Evolutionary conservation across 352 stramenopile species (phyloP).

Genomic region (Pythium periplocum): DNA sequence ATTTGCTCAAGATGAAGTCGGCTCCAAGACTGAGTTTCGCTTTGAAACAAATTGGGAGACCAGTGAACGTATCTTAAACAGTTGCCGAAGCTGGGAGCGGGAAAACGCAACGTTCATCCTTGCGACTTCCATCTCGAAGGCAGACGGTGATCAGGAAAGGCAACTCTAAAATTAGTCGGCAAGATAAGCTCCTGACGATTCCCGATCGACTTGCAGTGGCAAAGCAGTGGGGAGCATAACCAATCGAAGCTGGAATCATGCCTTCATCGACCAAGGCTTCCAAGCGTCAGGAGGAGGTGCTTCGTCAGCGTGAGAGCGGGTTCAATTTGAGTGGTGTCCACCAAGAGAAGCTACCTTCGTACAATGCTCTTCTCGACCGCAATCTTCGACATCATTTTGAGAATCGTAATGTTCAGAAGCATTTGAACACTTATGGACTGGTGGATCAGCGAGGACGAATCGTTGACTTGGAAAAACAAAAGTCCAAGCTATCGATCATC

Average conservation of each 20-base stretch:
- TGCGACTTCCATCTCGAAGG: conserved; percentile 4
- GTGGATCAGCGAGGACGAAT: conserved; percentile 88
- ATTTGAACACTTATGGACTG: conserved; percentile 73
- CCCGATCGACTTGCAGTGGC: too few species aligned
- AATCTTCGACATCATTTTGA: conserved; percentile 91
- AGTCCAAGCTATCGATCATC: conserved; percentile 88
- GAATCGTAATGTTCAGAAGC: conserved; percentile 62
- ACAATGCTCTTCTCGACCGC: conserved; percentile 86
- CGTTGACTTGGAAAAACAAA: conserved; percentile 87
- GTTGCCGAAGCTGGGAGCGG: conserved; percentile 53
- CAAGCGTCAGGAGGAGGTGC: conserved; percentile 39
- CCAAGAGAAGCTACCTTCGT: conserved; percentile 66
- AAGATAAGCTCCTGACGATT: too few species aligned
- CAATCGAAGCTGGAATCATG: background rate
- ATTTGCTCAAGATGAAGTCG: background rate
- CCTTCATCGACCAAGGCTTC: conserved; percentile 10
- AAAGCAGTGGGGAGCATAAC: too few species aligned
- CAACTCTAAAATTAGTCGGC: too few species aligned
- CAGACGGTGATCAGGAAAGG: background rate
- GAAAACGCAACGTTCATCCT: conserved; percentile 43
- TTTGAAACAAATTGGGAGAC: conserved; percentile 34
- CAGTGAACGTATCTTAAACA: conserved; percentile 52
- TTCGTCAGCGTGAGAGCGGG: conserved; percentile 47
- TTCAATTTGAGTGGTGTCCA: conserved; percentile 59
- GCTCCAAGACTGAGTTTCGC: conserved; percentile 8